A percentile compares a stretch with the other conserved stretches of the same genome.
phyloP scores from a whole-genome alignment of 441 rosid species.

The Pelargonium hybrid region DNA sequence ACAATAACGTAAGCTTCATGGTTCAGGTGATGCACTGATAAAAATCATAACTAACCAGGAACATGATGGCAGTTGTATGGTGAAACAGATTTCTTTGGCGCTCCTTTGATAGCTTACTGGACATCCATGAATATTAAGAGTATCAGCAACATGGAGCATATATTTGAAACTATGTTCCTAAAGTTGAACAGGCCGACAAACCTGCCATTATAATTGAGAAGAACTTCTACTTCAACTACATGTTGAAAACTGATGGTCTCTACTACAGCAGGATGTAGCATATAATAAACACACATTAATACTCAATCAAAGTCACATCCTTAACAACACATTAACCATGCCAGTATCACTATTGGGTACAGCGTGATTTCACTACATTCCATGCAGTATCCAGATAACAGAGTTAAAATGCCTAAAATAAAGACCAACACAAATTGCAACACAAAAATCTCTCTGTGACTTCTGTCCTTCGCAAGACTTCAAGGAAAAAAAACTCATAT shows the following conservation, averaged over 20 bases:
- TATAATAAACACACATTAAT: no score
- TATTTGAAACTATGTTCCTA: background rate
- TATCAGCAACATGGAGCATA: background rate
- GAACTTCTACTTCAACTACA: no score
- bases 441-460: background rate
- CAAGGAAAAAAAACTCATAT: background rate
- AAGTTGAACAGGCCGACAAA: background rate
- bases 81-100: slow-evolving; percentile 1
- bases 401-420: no score
- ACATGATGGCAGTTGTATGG: background rate
- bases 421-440: no score
- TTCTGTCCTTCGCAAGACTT: background rate
- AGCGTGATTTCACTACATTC: background rate
- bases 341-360: background rate
- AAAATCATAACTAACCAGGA: background rate
- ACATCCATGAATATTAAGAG: background rate
- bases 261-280: no score
- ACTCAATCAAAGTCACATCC: no score
- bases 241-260: no score
- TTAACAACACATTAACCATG: background rate
- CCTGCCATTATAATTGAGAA: background rate
- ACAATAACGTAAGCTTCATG: background rate
- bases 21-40: background rate
- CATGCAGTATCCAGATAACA: background rate
- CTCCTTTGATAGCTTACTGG: slow-evolving; percentile 1